phyloP scores from a whole-genome alignment of 257 asterid genomes.

The Solanum neorickii region DNA sequence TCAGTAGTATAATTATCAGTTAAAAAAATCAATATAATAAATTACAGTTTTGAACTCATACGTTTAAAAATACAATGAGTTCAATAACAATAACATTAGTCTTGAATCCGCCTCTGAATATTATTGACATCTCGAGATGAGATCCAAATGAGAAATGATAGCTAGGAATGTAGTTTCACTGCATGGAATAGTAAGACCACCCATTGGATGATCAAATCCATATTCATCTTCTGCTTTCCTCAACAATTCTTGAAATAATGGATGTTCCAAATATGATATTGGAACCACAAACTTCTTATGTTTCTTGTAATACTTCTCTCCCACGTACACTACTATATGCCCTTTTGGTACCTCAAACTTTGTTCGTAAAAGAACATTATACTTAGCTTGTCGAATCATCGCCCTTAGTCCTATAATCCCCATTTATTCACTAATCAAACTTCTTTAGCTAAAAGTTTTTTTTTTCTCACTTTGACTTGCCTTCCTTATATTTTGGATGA shows the following conservation, averaged over 20 bases:
- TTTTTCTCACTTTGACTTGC: neutral
- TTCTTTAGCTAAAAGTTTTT: neutral
- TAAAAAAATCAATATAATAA: neutral
- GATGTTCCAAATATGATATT: conserved; percentile 2
- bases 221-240: conserved; percentile 2
- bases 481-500: neutral
- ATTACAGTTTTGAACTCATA: neutral
- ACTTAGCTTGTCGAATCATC: neutral
- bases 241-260: conserved; percentile 6
- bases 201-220: conserved; percentile 9
- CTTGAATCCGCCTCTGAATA: neutral
- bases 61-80: neutral
- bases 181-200: conserved; percentile 11
- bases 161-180: neutral
- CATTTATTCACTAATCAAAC: neutral
- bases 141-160: conserved; percentile 3
- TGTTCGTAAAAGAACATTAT: neutral
- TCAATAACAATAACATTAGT: neutral
- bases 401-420: neutral
- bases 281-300: conserved; percentile 3
- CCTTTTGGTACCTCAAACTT: neutral
- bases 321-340: neutral
- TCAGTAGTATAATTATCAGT: neutral
- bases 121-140: neutral
- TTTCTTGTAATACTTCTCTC: neutral